A percentile compares a stretch with the other conserved stretches of the same genome.
Evolutionary conservation across 2,329 filamentous ascomycete genomes (phyloP).

Genomic region (Diaporthe aspalathi): DNA sequence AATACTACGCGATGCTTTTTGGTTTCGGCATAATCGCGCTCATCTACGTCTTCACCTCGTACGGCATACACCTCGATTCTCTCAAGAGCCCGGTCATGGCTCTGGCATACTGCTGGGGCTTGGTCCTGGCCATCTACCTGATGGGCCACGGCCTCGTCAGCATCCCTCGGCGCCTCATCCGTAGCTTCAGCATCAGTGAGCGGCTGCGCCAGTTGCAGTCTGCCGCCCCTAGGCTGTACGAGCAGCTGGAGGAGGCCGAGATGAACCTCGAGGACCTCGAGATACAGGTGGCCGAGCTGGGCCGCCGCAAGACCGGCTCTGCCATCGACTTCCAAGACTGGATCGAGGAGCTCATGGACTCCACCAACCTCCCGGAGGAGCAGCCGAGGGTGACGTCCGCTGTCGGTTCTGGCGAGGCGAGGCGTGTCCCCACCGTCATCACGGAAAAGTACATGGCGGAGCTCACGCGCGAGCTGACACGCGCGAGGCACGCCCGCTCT

Average conservation of each 20-base stretch:
- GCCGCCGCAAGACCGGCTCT: slow-evolving; percentile 82
- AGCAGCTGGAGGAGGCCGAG: slow-evolving; percentile 87
- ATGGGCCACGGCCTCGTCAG: slow-evolving; percentile 98
- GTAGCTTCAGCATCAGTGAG: slow-evolving; percentile 80
- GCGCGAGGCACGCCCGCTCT: slow-evolving; percentile 84
- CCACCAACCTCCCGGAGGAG: slow-evolving; percentile 75
- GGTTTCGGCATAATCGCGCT: slow-evolving; percentile 77
- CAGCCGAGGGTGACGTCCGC: slow-evolving; percentile 57
- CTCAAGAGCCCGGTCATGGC: slow-evolving; percentile 92
- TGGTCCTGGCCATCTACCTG: slow-evolving; percentile 91
- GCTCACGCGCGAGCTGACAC: slow-evolving; percentile 82
- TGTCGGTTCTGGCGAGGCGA: slow-evolving; percentile 56
- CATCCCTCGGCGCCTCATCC: slow-evolving; percentile 84
- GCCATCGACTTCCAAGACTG: slow-evolving; percentile 85
- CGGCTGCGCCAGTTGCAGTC: slow-evolving; percentile 80
- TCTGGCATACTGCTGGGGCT: slow-evolving; percentile 91
- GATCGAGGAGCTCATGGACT: slow-evolving; percentile 93
- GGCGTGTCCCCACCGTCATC: slow-evolving; percentile 80
- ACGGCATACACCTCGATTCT: slow-evolving; percentile 76
- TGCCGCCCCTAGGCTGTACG: slow-evolving; percentile 83
- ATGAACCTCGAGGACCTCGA: slow-evolving; percentile 84
- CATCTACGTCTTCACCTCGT: slow-evolving; percentile 84
- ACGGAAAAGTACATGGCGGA: slow-evolving; percentile 95
- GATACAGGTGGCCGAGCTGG: slow-evolving; percentile 81
- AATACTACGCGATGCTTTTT: slow-evolving; percentile 87